Percentiles rank a stretch among this genome's conserved stretches.
These are phyloP conservation scores for Penicillium lividum DNA, from an alignment of 495 filamentous ascomycete species.

Conservation along the genomic window DNA sequence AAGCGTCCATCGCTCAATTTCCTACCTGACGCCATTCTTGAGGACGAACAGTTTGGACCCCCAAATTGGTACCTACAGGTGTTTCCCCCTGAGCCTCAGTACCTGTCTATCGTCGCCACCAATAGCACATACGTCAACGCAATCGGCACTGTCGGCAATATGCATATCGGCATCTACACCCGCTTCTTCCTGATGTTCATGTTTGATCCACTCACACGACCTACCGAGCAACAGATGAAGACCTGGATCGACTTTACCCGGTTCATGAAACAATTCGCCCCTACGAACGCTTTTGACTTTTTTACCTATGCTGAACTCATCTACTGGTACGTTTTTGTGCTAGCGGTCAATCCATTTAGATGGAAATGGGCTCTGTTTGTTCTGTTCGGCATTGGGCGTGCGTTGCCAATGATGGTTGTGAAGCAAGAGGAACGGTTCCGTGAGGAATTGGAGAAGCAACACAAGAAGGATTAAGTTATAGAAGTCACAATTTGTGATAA, in stretches of 20 bases:
- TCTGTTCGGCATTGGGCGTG: slow-evolving; percentile 70
- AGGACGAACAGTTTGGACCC: slow-evolving; percentile 63
- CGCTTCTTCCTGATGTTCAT: slow-evolving; percentile 84
- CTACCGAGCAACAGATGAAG: slow-evolving; percentile 73
- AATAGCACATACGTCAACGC: slow-evolving; percentile 84
- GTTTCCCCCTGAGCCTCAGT: slow-evolving; percentile 58
- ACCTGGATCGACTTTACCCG: slow-evolving; percentile 84
- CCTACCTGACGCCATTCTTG: slow-evolving; percentile 69
- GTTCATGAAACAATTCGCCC: slow-evolving; percentile 66
- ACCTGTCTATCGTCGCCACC: slow-evolving; percentile 68
- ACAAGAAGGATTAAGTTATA: slow-evolving; percentile 14
- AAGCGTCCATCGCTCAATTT: slow-evolving; percentile 71
- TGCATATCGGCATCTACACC: slow-evolving; percentile 88
- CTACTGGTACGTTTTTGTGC: slow-evolving; percentile 82
- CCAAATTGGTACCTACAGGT: slow-evolving; percentile 89
- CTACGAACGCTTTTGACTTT: slow-evolving; percentile 78
- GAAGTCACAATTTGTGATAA: not conserved
- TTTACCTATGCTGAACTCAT: slow-evolving; percentile 83
- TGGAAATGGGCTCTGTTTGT: slow-evolving; percentile 78
- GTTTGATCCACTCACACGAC: slow-evolving; percentile 72
- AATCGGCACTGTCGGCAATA: slow-evolving; percentile 79
- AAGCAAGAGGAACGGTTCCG: slow-evolving; percentile 58
- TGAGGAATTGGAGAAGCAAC: slow-evolving; percentile 33
- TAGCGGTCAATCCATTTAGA: slow-evolving; percentile 78
- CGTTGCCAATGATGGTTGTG: slow-evolving; percentile 65